These are phyloP conservation scores for Lasiosphaeriaceae sp. DNA, from an alignment of 495 filamentous ascomycete species.

Conservation along the genomic window DNA sequence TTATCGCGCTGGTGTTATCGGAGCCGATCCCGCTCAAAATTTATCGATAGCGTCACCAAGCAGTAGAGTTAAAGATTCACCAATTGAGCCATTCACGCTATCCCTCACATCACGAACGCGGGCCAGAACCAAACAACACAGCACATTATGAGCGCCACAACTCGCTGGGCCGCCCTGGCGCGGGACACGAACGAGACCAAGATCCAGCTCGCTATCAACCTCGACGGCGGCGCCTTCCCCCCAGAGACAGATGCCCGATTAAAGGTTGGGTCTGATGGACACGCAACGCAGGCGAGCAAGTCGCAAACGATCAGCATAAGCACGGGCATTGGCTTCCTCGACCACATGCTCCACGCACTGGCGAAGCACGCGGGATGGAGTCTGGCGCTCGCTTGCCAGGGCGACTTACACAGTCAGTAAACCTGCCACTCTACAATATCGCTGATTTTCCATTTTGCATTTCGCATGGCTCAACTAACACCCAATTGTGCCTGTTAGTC, in stretches of 20 bases:
- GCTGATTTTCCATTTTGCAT: too few relatives aligned
- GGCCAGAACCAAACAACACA: background rate
- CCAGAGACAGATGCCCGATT: conserved; percentile 46
- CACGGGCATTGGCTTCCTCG: conserved; percentile 96
- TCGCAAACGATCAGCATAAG: conserved; percentile 82
- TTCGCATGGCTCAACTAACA: background rate
- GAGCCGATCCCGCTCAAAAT: too few relatives aligned
- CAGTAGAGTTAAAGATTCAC: background rate
- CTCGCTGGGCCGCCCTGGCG: conserved; percentile 68
- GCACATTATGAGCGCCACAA: conserved; percentile 31
- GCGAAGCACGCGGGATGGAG: conserved; percentile 95
- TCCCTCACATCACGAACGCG: background rate
- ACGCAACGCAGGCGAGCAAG: conserved; percentile 76
- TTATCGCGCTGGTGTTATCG: too few relatives aligned
- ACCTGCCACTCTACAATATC: background rate
- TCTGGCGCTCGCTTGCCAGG: conserved; percentile 72
- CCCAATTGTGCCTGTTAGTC: conserved; percentile 51
- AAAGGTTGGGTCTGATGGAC: conserved; percentile 43
- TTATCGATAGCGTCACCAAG: background rate
- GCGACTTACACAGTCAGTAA: conserved; percentile 81
- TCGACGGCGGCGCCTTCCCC: conserved; percentile 83
- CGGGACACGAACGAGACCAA: conserved; percentile 97
- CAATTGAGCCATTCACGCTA: background rate
- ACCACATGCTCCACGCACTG: conserved; percentile 97
- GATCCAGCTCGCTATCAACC: conserved; percentile 82